Conservation (phyloP, 2,329 filamentous ascomycete species). For the Claviceps cyperi region DNA sequence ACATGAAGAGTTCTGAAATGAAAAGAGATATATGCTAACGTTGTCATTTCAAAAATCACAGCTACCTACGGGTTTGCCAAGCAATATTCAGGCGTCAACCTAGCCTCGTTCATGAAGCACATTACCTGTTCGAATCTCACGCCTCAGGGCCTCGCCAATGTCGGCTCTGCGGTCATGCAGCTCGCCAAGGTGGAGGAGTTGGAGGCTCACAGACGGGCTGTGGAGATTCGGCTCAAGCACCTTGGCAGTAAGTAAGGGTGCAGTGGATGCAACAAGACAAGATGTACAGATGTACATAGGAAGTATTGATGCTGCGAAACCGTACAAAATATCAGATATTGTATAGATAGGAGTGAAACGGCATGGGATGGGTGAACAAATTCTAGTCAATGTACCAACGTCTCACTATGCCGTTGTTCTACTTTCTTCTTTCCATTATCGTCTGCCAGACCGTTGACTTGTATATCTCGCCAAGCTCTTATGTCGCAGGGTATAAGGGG, state of each 20-base stretch:
- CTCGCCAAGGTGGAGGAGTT: constrained; percentile 87
- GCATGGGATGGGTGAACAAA: too few species aligned
- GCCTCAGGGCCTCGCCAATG: constrained; percentile 67
- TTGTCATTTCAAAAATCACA: constrained; percentile 19
- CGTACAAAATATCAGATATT: too few species aligned
- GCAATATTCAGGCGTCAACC: constrained; percentile 95
- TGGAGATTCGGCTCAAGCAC: constrained; percentile 61
- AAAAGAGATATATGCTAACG: neutral
- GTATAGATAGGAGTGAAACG: too few species aligned
- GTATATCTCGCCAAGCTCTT: too few species aligned
- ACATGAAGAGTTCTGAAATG: too few species aligned
- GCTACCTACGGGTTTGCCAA: constrained; percentile 96
- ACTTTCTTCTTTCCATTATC: too few species aligned
- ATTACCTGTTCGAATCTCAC: constrained; percentile 91
- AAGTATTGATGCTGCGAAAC: too few species aligned
- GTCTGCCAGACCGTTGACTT: too few species aligned
- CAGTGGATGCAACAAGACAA: neutral
- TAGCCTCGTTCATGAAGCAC: constrained; percentile 93
- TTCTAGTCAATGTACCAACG: too few species aligned
- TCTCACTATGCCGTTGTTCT: too few species aligned
- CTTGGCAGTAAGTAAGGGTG: constrained; percentile 13
- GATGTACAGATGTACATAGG: too few species aligned
- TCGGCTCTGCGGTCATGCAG: constrained; percentile 85
- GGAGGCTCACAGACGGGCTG: constrained; percentile 81
- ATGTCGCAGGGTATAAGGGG: too few species aligned